Evolutionary conservation across 352 stramenopile species (phyloP), one percentile per base, ranked within the genome.

Genomic region (Globisporangium cystogenes): DNA sequence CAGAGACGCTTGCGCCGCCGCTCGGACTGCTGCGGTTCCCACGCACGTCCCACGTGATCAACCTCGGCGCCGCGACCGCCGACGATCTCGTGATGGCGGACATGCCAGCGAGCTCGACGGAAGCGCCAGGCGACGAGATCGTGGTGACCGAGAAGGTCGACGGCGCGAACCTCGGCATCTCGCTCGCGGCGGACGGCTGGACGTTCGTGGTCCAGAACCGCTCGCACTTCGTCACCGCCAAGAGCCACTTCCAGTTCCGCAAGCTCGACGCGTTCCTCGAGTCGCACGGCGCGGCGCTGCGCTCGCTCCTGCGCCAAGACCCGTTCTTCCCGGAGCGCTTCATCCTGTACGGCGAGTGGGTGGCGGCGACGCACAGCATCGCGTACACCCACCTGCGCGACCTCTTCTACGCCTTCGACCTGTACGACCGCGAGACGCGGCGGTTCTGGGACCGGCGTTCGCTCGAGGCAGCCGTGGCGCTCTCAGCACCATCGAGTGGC

Each of bases 61-160:
- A 86, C 42, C 48, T 83, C 16, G 71, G 70, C n/a, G 67, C 70
- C 27, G 76, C 74, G 23, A 84, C 75, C 0, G 57, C 57, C 2
- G 78, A 89, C 60, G 78, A 89, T 53, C 43, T 86, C 23, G 45
- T 89, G 18, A 51, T 74, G 47, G 41, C 31, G 16, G 26, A 44
- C 18, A 14, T 27, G n/a, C 47, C 16, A 35, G 6, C 7, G 27
- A 37, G 51, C 3, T 54, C 16, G 21, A n/a, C 45, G 12, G 31
- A 40, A 20, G n/a, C n/a, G 7, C 51, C 37, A 48, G 24, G 15
- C 62, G 6, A 60, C 1, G 56, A 57, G 6, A 72, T 89, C 29
- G 62, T 85, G 20, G 70, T 86, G 51, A 84, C 87, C 0, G 86
- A 95, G 64, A 95, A 95, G 59, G 24, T 95, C 35, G 86, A 95